Conservation (phyloP, 1,284 basidiomycete species). For the Ceratobasidium sp. region DNA sequence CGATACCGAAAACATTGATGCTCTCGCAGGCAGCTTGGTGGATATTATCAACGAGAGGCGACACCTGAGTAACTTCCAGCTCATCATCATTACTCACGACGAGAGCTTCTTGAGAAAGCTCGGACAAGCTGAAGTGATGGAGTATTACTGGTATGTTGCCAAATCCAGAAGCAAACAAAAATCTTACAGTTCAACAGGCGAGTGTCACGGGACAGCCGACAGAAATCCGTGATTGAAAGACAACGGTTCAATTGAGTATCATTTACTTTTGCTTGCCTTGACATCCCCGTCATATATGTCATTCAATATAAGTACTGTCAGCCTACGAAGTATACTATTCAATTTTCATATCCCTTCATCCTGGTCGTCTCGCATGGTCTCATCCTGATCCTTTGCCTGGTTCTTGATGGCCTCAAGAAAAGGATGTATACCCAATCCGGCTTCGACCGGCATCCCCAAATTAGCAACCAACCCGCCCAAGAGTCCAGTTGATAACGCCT, state of each 20-base stretch:
- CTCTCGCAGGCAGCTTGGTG: slow-evolving; percentile 86
- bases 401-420: slow-evolving; percentile 76
- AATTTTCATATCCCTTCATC: slow-evolving; percentile 45
- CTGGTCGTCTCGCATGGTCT: neutral
- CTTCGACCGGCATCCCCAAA: slow-evolving; percentile 78
- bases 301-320: no score
- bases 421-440: slow-evolving; percentile 69
- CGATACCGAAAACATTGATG: slow-evolving; percentile 95
- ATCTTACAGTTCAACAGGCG: slow-evolving; percentile 47
- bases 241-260: slow-evolving; percentile 42
- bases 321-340: slow-evolving; percentile 40
- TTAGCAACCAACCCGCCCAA: slow-evolving; percentile 70
- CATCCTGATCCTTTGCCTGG: slow-evolving; percentile 57
- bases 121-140: slow-evolving; percentile 84
- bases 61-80: slow-evolving; percentile 89
- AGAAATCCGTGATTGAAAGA: slow-evolving; percentile 48
- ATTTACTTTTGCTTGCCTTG: neutral
- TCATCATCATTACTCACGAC: slow-evolving; percentile 97
- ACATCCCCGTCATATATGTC: neutral
- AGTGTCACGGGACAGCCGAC: slow-evolving; percentile 51
- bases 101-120: slow-evolving; percentile 85
- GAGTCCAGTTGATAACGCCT: slow-evolving; percentile 74
- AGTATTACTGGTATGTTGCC: slow-evolving; percentile 80
- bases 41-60: slow-evolving; percentile 94
- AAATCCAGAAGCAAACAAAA: no score